Percentiles rank a stretch among this genome's conserved stretches.
phyloP scores from a whole-genome alignment of 192 early-diverging fungal species.

The Helicostylum pulchrum region DNA sequence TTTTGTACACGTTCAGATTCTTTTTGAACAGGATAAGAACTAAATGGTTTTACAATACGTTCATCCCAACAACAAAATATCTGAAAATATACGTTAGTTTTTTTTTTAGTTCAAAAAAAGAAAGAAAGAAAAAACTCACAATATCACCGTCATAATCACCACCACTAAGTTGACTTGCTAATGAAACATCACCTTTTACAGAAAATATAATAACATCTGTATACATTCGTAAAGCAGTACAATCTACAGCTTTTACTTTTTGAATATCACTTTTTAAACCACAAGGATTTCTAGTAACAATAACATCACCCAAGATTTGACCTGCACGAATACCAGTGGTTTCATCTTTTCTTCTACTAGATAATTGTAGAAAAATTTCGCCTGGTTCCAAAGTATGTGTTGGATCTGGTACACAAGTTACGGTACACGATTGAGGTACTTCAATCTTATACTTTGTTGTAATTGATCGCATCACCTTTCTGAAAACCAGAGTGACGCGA shows the following conservation, averaged over 20 bases:
- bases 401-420: slow-evolving; percentile 38
- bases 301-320: slow-evolving; percentile 32
- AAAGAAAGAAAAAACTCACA: slow-evolving; percentile 9
- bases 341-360: slow-evolving; percentile 24
- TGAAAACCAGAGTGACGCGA: slow-evolving; percentile 20
- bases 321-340: slow-evolving; percentile 17
- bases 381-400: slow-evolving; percentile 24
- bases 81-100: slow-evolving; percentile 2
- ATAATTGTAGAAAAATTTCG: slow-evolving; percentile 33
- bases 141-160: slow-evolving; percentile 81
- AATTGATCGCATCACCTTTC: slow-evolving; percentile 9
- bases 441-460: slow-evolving; percentile 29
- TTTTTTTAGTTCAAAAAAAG: not conserved
- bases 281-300: slow-evolving; percentile 55
- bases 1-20: slow-evolving; percentile 4
- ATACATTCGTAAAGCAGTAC: slow-evolving; percentile 42
- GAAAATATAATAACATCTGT: slow-evolving; percentile 75
- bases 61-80: slow-evolving; percentile 43
- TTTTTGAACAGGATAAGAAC: slow-evolving; percentile 1
- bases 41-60: slow-evolving; percentile 19
- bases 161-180: slow-evolving; percentile 71
- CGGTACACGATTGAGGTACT: slow-evolving; percentile 22
- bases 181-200: slow-evolving; percentile 57
- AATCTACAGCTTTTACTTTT: slow-evolving; percentile 53
- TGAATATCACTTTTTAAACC: slow-evolving; percentile 62